Percentiles rank a stretch among this genome's conserved stretches.
Evolutionary conservation across 2,329 filamentous ascomycete species (phyloP).

Genomic region (Botrytis hyacinthi): DNA sequence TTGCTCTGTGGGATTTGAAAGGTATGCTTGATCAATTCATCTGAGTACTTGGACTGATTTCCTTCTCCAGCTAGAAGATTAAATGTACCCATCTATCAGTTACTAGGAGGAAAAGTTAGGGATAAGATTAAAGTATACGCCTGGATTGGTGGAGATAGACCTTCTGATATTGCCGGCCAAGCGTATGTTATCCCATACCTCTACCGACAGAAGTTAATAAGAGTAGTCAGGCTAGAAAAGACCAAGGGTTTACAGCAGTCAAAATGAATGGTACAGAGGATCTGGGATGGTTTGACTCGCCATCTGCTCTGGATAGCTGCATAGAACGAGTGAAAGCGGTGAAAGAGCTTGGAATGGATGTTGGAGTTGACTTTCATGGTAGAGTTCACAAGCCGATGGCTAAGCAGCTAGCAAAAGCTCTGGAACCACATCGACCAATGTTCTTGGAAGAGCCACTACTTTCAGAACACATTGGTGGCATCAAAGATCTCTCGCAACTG

Average conservation of each 20-base stretch:
- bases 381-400: conserved; percentile 78
- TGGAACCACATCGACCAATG: conserved; percentile 67
- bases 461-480: conserved; percentile 58
- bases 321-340: conserved; percentile 68
- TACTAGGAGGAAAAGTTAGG: conserved; percentile 72
- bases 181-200: conserved; percentile 46
- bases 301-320: conserved; percentile 58
- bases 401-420: conserved; percentile 65
- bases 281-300: conserved; percentile 73
- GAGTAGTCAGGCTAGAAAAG: conserved; percentile 52
- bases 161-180: conserved; percentile 61
- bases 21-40: conserved; percentile 36
- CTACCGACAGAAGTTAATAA: conserved; percentile 19
- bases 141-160: conserved; percentile 76
- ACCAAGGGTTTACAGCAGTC: conserved; percentile 63
- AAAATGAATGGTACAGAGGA: conserved; percentile 83
- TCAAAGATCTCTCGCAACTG: conserved; percentile 57
- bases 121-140: conserved; percentile 70
- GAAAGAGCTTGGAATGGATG: conserved; percentile 68
- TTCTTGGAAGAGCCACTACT: conserved; percentile 75
- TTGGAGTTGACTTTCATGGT: conserved; percentile 75
- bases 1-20: conserved; percentile 78
- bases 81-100: conserved; percentile 67
- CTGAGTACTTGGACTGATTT: background rate
- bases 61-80: conserved; percentile 49